Conservation (phyloP, 2,329 filamentous ascomycete genomes). For the Chrysoporthe austroafricana region DNA sequence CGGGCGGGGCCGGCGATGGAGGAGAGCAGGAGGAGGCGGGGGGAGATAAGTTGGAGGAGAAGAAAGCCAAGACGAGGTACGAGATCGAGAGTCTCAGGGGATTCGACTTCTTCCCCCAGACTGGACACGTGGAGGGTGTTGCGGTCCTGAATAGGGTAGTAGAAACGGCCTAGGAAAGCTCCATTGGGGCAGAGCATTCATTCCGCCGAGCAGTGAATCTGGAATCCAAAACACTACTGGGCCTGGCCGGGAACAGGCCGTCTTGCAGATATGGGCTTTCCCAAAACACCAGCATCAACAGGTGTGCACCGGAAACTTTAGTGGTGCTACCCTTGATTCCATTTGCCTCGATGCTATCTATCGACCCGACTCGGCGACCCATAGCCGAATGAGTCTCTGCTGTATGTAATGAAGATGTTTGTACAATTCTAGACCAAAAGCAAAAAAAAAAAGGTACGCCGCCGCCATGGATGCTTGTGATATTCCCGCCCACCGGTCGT, state of each 20-base stretch:
- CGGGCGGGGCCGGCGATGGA: constrained; percentile 34
- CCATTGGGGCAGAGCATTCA: constrained; percentile 19
- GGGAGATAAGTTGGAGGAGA: constrained; percentile 38
- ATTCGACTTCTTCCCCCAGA: constrained; percentile 97
- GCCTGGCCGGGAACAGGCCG: too few species aligned
- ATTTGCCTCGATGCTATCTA: neutral
- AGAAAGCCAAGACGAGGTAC: constrained; percentile 58
- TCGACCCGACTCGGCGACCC: neutral
- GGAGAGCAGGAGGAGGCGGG: constrained; percentile 30
- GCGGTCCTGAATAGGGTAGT: constrained; percentile 62
- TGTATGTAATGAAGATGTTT: neutral
- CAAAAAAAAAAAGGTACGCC: constrained; percentile 13
- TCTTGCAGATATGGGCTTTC: neutral
- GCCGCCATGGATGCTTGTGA: constrained; percentile 9
- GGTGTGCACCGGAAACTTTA: neutral
- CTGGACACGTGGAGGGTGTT: constrained; percentile 70
- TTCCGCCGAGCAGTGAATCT: neutral
- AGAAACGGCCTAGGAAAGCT: constrained; percentile 1
- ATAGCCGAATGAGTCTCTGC: neutral
- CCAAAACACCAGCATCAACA: too few species aligned
- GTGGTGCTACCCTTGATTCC: neutral
- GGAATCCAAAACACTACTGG: neutral
- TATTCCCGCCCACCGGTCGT: constrained; percentile 7
- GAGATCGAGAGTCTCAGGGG: constrained; percentile 88
- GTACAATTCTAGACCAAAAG: constrained; percentile 13